These are phyloP conservation scores for Dioszegia hungarica DNA, from an alignment of 768 basidiomycete species.

Conservation along the genomic window DNA sequence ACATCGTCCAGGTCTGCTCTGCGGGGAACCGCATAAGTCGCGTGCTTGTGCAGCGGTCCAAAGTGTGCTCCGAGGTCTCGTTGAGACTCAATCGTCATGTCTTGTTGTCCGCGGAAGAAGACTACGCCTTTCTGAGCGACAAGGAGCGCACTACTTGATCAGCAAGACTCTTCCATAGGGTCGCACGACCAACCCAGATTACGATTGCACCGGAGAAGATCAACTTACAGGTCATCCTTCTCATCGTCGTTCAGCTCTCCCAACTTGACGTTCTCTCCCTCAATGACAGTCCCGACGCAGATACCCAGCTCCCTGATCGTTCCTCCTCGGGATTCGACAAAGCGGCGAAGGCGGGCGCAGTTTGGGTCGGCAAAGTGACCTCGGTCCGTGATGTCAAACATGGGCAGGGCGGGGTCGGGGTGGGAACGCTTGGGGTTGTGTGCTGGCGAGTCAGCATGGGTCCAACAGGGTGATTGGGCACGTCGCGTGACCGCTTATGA, in stretches of 20 bases:
- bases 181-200: neutral
- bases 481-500: neutral
- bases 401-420: constrained; percentile 30
- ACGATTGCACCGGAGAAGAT: neutral
- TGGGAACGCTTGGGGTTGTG: constrained; percentile 32
- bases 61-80: constrained; percentile 41
- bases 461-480: neutral
- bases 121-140: constrained; percentile 46
- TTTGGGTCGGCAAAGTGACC: constrained; percentile 40
- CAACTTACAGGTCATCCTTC: constrained; percentile 40
- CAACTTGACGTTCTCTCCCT: constrained; percentile 38
- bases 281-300: constrained; percentile 38
- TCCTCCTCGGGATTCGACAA: constrained; percentile 40
- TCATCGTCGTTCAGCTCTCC: constrained; percentile 40
- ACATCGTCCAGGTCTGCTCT: constrained; percentile 57
- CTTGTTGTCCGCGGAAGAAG: constrained; percentile 44
- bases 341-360: constrained; percentile 31
- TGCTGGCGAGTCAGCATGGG: constrained; percentile 18
- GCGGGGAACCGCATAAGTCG: constrained; percentile 69
- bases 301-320: constrained; percentile 37
- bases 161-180: neutral
- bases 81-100: constrained; percentile 41
- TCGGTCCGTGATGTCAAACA: constrained; percentile 37
- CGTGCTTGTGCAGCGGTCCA: constrained; percentile 66
- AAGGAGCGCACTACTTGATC: constrained; percentile 32